phyloP scores from a whole-genome alignment of 1,139 yeast genomes.

The Debaryomycetaceae sp. region DNA sequence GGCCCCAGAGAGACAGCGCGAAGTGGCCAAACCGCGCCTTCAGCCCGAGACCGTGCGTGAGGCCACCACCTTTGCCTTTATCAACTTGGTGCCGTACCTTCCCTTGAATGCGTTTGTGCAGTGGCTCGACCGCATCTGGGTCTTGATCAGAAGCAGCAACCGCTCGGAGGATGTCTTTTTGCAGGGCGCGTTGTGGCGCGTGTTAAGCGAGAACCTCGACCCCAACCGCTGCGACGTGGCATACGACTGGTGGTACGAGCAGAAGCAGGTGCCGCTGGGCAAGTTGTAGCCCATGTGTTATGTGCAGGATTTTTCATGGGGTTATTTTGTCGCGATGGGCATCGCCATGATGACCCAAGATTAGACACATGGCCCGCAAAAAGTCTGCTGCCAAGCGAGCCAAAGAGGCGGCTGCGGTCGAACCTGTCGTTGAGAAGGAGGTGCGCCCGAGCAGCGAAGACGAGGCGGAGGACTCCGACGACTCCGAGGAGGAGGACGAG shows the following conservation, averaged over 20 bases:
- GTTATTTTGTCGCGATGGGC: neutral
- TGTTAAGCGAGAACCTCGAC: constrained; percentile 47
- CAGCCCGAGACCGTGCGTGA: constrained; percentile 46
- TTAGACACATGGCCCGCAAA: constrained; percentile 71
- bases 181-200: constrained; percentile 32
- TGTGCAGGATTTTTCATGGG: neutral
- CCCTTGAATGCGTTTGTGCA: constrained; percentile 36
- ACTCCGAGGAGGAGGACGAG: constrained; percentile 84
- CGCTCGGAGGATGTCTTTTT: constrained; percentile 28
- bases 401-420: constrained; percentile 37
- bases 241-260: constrained; percentile 61
- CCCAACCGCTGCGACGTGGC: constrained; percentile 60
- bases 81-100: constrained; percentile 52
- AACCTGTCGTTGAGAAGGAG: constrained; percentile 7
- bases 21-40: too few species aligned
- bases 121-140: constrained; percentile 50
- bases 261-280: constrained; percentile 13
- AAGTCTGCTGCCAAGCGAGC: constrained; percentile 84
- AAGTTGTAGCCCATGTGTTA: neutral
- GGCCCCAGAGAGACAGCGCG: too few species aligned
- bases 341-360: neutral
- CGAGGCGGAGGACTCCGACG: constrained; percentile 13
- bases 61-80: constrained; percentile 44
- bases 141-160: constrained; percentile 37
- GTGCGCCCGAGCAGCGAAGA: constrained; percentile 13